Base-by-base conservation (phyloP, 139 green algal species). In the Volvox reticuliferus region DNA sequence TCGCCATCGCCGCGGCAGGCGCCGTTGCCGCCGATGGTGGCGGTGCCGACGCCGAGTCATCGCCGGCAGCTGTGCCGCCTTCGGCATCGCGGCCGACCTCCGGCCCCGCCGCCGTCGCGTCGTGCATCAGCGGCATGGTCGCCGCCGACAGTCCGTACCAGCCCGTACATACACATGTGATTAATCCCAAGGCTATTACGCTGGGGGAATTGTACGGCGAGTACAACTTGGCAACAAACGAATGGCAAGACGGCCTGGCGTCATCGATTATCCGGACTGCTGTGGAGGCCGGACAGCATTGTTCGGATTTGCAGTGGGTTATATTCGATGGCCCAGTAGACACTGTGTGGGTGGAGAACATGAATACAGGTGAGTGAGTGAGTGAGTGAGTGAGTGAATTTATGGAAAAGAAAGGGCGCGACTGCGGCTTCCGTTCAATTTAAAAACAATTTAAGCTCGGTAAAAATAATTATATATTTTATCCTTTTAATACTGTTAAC, bases 301-400 rank as follows among this genome's bases (percentile, higher is more conserved):
- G 85, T 20, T 22, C 63, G 24, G 91, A 96, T 55, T 89, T 93
- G 73, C 96, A 98, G 84, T 99, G 96, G 96, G 94, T 98, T 17
- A 93, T 98, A 33, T 98, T 99, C 91, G 96, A 98, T 88, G 96
- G 96, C 0, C 96, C 96, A 12, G 96, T 98, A 67, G 96, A 98
- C 80, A 95, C 96, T 5, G 94, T 97, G 33, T 98, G 96, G 96
- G 96, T 98, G 33, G 96, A 98, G 92, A 97, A 96, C 94, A 97
- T 98, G 95, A 96, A 96, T 88, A 96, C 94, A 89, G 94, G 94
- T 96, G 63, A 20, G 93, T 87, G 55, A 14, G 14, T 28, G 67
- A 24, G 67, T 75, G 67, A 24, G 67, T 75, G 67, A 12, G 24
- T 75, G 67, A 26, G 67, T 28, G 44, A 55, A 55, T 55, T 14